A percentile compares a stretch with the other conserved stretches of the same genome.
phyloP scores from a whole-genome alignment of 352 stramenopile genomes.

The Phytopythium ostracodes region DNA sequence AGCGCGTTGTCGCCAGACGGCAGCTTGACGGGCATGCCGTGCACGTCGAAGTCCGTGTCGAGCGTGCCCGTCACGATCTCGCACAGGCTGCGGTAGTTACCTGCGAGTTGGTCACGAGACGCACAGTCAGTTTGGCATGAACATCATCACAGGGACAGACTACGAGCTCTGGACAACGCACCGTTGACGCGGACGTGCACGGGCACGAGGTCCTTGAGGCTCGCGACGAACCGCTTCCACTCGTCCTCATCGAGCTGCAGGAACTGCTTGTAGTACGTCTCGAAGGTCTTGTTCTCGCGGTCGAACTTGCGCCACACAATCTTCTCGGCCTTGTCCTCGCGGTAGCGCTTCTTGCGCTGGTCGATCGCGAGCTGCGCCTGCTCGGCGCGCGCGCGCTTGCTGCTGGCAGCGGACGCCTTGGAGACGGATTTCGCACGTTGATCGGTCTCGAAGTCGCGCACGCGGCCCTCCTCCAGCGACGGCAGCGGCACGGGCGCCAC shows the following conservation, averaged over 20 bases:
- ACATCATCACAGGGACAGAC: neutral
- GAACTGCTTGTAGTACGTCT: constrained; percentile 81
- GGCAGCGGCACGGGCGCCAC: constrained; percentile 42
- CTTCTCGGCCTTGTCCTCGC: constrained; percentile 73
- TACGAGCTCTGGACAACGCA: constrained; percentile 1
- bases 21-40: constrained; percentile 45
- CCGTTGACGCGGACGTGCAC: constrained; percentile 88
- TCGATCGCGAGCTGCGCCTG: constrained; percentile 49
- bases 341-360: constrained; percentile 52
- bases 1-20: constrained; percentile 49
- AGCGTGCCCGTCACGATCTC: constrained; percentile 74
- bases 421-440: constrained; percentile 21
- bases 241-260: constrained; percentile 60
- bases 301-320: constrained; percentile 88
- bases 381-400: constrained; percentile 50
- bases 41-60: constrained; percentile 69
- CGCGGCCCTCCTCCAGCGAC: constrained; percentile 57
- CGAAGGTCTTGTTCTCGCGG: constrained; percentile 75
- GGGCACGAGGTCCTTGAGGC: constrained; percentile 68
- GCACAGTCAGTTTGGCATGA: neutral
- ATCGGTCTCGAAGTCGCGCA: constrained; percentile 65
- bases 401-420: constrained; percentile 11
- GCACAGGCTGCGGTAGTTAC: constrained; percentile 73
- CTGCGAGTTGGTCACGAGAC: constrained; percentile 13
- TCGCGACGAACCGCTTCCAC: constrained; percentile 79